phyloP scores from a whole-genome alignment of 2,329 filamentous ascomycete species.

The Akanthomyces lecanii region DNA sequence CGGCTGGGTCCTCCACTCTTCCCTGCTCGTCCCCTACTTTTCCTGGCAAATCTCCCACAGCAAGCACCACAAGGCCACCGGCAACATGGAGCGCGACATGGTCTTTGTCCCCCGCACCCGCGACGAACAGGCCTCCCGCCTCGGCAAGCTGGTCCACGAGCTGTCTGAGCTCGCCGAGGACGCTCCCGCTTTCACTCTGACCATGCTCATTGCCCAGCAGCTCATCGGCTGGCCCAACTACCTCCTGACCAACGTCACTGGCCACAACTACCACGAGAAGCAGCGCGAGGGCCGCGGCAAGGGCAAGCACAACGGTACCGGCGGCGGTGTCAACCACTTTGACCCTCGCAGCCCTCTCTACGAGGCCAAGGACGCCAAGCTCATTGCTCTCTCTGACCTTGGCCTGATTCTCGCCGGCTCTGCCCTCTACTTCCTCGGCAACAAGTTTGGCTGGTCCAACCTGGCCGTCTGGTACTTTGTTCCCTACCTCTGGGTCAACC shows the following conservation, averaged over 20 bases:
- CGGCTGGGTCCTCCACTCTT: slow-evolving; percentile 86
- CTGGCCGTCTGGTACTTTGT: slow-evolving; percentile 91
- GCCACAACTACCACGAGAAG: slow-evolving; percentile 89
- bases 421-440: slow-evolving; percentile 64
- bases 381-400: slow-evolving; percentile 82
- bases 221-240: slow-evolving; percentile 92
- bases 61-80: slow-evolving; percentile 99
- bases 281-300: slow-evolving; percentile 90
- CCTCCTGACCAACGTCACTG: slow-evolving; percentile 85
- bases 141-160: slow-evolving; percentile 75
- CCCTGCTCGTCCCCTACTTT: slow-evolving; percentile 92
- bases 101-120: slow-evolving; percentile 95
- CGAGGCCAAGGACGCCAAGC: slow-evolving; percentile 83
- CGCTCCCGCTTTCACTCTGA: slow-evolving; percentile 77
- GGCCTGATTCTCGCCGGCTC: slow-evolving; percentile 63
- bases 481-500: slow-evolving; percentile 97
- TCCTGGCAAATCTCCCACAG: slow-evolving; percentile 99
- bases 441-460: slow-evolving; percentile 79
- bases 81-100: slow-evolving; percentile 97
- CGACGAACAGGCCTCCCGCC: slow-evolving; percentile 69
- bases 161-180: slow-evolving; percentile 88
- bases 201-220: slow-evolving; percentile 77
- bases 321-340: slow-evolving; percentile 91
- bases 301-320: slow-evolving; percentile 82
- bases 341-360: slow-evolving; percentile 82